Evolutionary conservation across 352 stramenopile genomes (phyloP).

Genomic region (Thalassiosira livingstoniorum): DNA sequence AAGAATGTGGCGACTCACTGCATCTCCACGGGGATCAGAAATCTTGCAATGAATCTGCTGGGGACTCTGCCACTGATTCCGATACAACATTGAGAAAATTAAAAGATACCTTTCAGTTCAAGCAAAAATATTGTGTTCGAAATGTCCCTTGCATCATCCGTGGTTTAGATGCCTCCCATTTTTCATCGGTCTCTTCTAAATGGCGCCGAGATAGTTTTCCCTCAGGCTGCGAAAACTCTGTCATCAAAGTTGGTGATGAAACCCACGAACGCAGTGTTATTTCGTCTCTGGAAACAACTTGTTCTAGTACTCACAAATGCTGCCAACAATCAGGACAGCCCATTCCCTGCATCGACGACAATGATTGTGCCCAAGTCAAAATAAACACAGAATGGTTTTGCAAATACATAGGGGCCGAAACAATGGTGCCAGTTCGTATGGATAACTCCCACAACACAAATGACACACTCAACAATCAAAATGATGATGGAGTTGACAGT

Average conservation of each 20-base stretch:
- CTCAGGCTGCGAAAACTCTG: background rate
- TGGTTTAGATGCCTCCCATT: slow-evolving; percentile 41
- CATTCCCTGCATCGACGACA: no score
- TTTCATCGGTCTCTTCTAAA: slow-evolving; percentile 29
- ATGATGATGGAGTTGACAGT: background rate
- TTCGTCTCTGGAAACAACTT: no score
- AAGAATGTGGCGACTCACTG: background rate
- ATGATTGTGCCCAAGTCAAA: background rate
- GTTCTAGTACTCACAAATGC: no score
- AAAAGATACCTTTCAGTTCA: slow-evolving; percentile 33
- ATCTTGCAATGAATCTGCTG: background rate
- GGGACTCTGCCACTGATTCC: background rate
- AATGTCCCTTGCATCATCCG: slow-evolving; percentile 60
- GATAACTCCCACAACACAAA: slow-evolving; percentile 7
- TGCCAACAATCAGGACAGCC: no score
- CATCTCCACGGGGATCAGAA: background rate
- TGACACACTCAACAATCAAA: background rate
- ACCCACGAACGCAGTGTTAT: no score
- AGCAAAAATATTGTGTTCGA: slow-evolving; percentile 43
- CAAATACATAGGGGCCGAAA: slow-evolving; percentile 57
- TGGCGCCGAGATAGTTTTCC: slow-evolving; percentile 23
- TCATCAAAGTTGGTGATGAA: background rate
- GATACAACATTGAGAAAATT: slow-evolving; percentile 1
- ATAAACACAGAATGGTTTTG: slow-evolving; percentile 75
- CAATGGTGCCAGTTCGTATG: slow-evolving; percentile 64